Conservation (phyloP, 1,139 yeast genomes). For the Kurtzmaniella quercitrusa region DNA sequence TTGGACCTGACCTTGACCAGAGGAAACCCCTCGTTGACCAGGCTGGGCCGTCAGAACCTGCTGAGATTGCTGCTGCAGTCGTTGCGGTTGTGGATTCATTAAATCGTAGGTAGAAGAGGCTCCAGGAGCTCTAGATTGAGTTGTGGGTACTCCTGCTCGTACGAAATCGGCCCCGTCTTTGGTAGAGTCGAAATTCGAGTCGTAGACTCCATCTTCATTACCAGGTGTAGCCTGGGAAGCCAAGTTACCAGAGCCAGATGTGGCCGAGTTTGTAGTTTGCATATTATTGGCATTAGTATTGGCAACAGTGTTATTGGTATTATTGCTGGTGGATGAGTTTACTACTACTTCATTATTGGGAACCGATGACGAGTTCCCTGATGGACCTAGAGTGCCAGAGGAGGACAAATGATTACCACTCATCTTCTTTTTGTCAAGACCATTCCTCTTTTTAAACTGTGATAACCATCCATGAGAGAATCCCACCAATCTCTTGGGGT, state of each 20-base stretch:
- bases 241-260: neutral
- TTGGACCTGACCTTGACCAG: neutral
- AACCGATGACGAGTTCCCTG: conserved; percentile 4
- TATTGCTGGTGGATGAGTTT: conserved; percentile 6
- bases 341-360: neutral
- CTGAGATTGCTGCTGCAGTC: conserved; percentile 7
- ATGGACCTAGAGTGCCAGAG: neutral
- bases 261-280: neutral
- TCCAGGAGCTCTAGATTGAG: conserved; percentile 2
- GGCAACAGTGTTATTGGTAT: conserved; percentile 3
- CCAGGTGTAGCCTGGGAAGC: neutral
- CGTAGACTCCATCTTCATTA: neutral
- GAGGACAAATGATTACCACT: conserved; percentile 13
- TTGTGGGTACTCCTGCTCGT: neutral
- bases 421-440: conserved; percentile 40
- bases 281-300: conserved; percentile 1
- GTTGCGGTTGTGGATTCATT: conserved; percentile 19
- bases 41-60: conserved; percentile 9
- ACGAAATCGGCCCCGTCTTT: neutral
- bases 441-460: conserved; percentile 57
- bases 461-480: conserved; percentile 62
- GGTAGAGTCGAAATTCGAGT: conserved; percentile 1
- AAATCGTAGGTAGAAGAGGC: conserved; percentile 17
- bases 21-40: neutral
- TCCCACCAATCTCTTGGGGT: conserved; percentile 50